Base-by-base conservation (phyloP, 129 eudicot genomes). In the Erigeron canadensis region DNA sequence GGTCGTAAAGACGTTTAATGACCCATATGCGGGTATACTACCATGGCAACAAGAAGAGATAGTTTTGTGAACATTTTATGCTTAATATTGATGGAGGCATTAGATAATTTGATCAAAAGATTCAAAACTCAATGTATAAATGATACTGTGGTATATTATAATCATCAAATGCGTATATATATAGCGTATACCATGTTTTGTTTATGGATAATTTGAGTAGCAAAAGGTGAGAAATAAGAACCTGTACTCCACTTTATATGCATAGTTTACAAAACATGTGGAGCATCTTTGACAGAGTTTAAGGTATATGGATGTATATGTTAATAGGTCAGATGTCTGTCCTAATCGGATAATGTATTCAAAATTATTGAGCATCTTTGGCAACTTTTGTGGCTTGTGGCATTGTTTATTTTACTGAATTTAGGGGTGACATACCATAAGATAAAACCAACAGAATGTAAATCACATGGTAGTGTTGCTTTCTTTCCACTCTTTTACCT, bases 41-140 rank as follows among this genome's bases (percentile, higher is more conserved):
- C 91, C 95, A 13, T 90, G 96, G 96, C 90, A 84, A 46, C 71
- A 70, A 40, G 43, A 78, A 55, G 65, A 64, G 71, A 63, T 51
- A 71, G 57, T 63, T 71, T 43, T 63, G 51, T 71, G 77, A 63
- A 63, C 19, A 5, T 40, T 6, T 70, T 41, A 8, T 34, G 43
- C 37, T 62, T 50, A 16, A 45, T 65, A 16, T 57, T 57, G n/a
- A 10, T 72, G 61, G 47, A 16, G 70, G 10, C 34, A 42, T 75
- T 43, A 56, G 72, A 65, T 75, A 21, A 53, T 65, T 28, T 51
- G 53, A 51, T 17, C 38, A 74, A n/a, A n/a, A n/a, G n/a, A n/a
- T n/a, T n/a, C n/a, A n/a, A n/a, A 64, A 22, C 4, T 17, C 6
- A 56, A 23, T 56, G 46, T 22, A 65, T 46, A 65, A 67, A 59